Base-by-base conservation (phyloP, 2,329 filamentous ascomycete species). In the Xylaria multiplex region DNA sequence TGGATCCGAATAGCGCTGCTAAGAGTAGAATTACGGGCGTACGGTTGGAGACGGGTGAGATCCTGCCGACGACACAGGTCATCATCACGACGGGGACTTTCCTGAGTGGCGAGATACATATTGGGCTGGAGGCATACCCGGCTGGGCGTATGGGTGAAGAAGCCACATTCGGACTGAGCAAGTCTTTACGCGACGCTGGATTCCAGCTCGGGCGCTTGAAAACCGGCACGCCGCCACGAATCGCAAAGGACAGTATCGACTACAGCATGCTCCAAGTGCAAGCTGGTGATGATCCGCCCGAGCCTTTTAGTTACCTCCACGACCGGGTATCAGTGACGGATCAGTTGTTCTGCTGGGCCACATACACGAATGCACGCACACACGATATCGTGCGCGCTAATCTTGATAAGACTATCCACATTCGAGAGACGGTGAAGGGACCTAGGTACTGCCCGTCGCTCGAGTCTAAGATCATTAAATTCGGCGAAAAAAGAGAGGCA, bases 21-120 rank as follows among this genome's bases (percentile, higher is more conserved):
- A 86, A 88, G 76, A 90, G 90, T 58, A 92, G 86, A 76, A 96
- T 97, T 66, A 90, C 89, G 1, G 96, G 96, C 0, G 91, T 99
- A 13, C 85, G 92, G 65, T 83, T 99, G 40, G 95, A 97, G 77
- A 93, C 92, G 53, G 96, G 96, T 35, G 90, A 96, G 77, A 82
- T 97, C 16, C 86, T 99, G 69, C 86, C 89, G 1, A 92, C 95
- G 0, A 88, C 85, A 53, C 90, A 90, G 68, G 94, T 98, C 42
- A 87, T 99, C 27, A 97, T 99, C 72, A 98, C 96, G 0, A 99
- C 96, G 0, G 96, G 96, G 0, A 99, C 96, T 0, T 99, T 99
- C 75, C 81, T 99, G 5, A 91, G 95, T 11, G 96, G 94, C 19
- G 96, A 99, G 79, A 99, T 99, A 68, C 96, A 99, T 74, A 96